phyloP scores from a whole-genome alignment of 2,329 filamentous ascomycete species.

The Tolypocladium sp. region DNA sequence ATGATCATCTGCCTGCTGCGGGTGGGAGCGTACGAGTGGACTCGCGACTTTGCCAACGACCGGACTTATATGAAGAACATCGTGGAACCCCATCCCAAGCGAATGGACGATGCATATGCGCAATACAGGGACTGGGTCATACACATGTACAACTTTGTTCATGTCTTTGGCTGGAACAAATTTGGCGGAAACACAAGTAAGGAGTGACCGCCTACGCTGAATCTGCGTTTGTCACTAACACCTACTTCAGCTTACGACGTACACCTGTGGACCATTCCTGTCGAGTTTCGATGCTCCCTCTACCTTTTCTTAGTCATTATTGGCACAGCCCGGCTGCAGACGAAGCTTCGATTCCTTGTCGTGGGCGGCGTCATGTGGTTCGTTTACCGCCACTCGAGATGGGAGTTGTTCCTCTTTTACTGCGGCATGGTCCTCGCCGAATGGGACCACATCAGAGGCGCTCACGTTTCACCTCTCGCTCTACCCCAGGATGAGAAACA shows the following conservation, averaged over 20 bases:
- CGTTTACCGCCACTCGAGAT: constrained; percentile 36
- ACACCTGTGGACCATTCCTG: constrained; percentile 55
- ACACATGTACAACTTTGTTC: constrained; percentile 40
- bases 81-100: constrained; percentile 35
- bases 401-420: constrained; percentile 48
- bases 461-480: constrained; percentile 24
- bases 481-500: constrained; percentile 14
- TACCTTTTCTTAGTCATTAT: constrained; percentile 45
- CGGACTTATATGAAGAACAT: constrained; percentile 35
- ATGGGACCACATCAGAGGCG: constrained; percentile 38
- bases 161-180: constrained; percentile 41
- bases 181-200: constrained; percentile 36
- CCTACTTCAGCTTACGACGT: constrained; percentile 35
- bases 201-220: constrained; percentile 5
- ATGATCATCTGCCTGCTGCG: constrained; percentile 34
- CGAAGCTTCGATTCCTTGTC: constrained; percentile 29
- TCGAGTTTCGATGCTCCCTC: constrained; percentile 50
- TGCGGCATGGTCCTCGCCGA: constrained; percentile 47
- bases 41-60: constrained; percentile 35
- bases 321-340: constrained; percentile 37
- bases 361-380: constrained; percentile 32
- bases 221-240: constrained; percentile 9
- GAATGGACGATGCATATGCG: constrained; percentile 23
- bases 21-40: constrained; percentile 38
- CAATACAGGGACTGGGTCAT: constrained; percentile 37